Evolutionary conservation across 176 grass and related monocot species (phyloP).

Genomic region (Bonia amplexicaulis): DNA sequence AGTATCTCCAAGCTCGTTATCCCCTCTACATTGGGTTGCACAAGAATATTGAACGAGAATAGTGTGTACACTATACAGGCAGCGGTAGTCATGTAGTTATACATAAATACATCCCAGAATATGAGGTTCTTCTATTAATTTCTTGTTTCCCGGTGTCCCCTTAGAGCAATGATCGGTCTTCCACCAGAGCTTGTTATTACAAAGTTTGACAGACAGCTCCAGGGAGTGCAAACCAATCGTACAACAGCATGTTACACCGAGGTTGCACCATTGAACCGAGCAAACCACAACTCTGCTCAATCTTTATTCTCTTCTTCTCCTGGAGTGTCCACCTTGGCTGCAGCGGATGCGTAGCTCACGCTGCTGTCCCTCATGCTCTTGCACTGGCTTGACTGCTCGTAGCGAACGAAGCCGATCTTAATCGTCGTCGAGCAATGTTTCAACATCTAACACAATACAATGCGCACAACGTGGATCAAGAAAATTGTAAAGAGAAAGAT

Average conservation of each 20-base stretch:
- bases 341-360: slow-evolving; percentile 80
- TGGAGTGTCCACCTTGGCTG: slow-evolving; percentile 46
- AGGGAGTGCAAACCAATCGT: slow-evolving; percentile 7
- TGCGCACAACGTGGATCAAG: neutral
- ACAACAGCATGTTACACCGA: neutral
- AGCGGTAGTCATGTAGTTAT: neutral
- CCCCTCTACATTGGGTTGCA: no score
- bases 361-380: slow-evolving; percentile 73
- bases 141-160: neutral
- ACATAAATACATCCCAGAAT: neutral
- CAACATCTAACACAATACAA: slow-evolving; percentile 48
- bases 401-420: slow-evolving; percentile 74
- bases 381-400: slow-evolving; percentile 94
- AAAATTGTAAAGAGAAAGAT: neutral
- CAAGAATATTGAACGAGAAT: no score
- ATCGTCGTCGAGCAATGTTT: slow-evolving; percentile 63
- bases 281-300: neutral
- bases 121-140: neutral
- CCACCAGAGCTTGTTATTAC: slow-evolving; percentile 7
- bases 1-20: no score
- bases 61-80: no score
- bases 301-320: slow-evolving; percentile 7
- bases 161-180: neutral
- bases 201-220: slow-evolving; percentile 14
- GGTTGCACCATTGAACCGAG: neutral